Percentiles rank a stretch among this genome's conserved stretches.
Evolutionary conservation across 768 basidiomycete species (phyloP).

Genomic region (Serendipita vermifera): DNA sequence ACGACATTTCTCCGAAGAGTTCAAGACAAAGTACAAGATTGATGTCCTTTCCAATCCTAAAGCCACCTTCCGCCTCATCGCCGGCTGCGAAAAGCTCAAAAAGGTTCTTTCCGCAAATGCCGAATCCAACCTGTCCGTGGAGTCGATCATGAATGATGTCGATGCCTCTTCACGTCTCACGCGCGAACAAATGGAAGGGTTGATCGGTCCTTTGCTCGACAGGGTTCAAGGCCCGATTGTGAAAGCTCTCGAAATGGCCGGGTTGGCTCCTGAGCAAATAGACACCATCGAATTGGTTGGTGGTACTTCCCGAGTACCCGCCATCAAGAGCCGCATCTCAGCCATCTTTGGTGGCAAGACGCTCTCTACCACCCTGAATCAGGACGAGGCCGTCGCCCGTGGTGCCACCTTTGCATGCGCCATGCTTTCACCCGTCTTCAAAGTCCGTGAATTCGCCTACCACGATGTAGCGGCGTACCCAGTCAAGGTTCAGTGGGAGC

Average conservation of each 20-base stretch:
- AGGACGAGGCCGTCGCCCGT: slow-evolving; percentile 92
- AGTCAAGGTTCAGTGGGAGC: slow-evolving; percentile 82
- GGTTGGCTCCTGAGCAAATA: slow-evolving; percentile 70
- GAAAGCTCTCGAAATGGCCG: slow-evolving; percentile 67
- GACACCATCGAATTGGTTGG: slow-evolving; percentile 88
- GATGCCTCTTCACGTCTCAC: slow-evolving; percentile 79
- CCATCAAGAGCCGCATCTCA: slow-evolving; percentile 79
- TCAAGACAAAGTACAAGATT: slow-evolving; percentile 96
- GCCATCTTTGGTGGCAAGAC: slow-evolving; percentile 66
- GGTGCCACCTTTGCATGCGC: slow-evolving; percentile 96
- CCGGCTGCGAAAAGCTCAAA: slow-evolving; percentile 88
- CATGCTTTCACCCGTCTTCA: slow-evolving; percentile 94
- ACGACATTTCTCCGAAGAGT: slow-evolving; percentile 77
- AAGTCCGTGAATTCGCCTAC: slow-evolving; percentile 86
- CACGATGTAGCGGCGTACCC: slow-evolving; percentile 79
- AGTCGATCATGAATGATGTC: slow-evolving; percentile 91
- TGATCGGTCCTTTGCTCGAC: slow-evolving; percentile 63
- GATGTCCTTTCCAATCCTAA: slow-evolving; percentile 87
- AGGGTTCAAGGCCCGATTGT: slow-evolving; percentile 65
- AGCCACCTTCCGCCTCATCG: slow-evolving; percentile 79
- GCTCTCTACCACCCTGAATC: slow-evolving; percentile 90
- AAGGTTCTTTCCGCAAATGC: slow-evolving; percentile 91
- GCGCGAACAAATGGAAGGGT: slow-evolving; percentile 69
- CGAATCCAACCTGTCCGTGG: slow-evolving; percentile 81
- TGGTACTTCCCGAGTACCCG: slow-evolving; percentile 84